phyloP scores from a whole-genome alignment of 192 early-diverging fungal genomes.

The Coemansia sp. region DNA sequence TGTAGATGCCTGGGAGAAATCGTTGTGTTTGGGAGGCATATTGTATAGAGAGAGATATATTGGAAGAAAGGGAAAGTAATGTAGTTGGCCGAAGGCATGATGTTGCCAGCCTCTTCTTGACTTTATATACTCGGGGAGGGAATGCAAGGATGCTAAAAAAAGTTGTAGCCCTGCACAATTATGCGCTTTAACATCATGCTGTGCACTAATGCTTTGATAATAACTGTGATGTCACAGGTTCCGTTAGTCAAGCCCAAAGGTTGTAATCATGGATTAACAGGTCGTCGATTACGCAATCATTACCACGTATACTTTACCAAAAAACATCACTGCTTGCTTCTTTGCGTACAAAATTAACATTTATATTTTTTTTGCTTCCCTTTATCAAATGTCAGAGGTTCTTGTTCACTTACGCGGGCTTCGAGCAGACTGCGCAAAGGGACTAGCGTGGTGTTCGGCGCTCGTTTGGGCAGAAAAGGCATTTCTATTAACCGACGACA shows the following conservation, averaged over 20 bases:
- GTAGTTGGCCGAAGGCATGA: no score
- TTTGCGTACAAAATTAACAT: not conserved
- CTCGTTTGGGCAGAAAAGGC: constrained; percentile 55
- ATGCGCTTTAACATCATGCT: not conserved
- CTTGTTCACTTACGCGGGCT: constrained; percentile 40
- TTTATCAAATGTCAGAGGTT: constrained; percentile 39
- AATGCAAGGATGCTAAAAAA: no score
- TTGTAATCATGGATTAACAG: no score
- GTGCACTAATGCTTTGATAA: no score
- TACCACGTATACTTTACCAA: no score
- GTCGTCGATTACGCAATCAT: not conserved
- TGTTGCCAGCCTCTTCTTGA: no score
- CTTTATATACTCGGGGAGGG: no score
- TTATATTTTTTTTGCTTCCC: not conserved
- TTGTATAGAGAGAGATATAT: not conserved
- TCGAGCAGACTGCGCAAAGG: constrained; percentile 40
- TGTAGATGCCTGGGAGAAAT: not conserved
- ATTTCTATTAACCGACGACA: constrained; percentile 29
- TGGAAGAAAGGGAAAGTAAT: not conserved
- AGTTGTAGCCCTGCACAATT: not conserved
- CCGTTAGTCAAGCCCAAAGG: no score
- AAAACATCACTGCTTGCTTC: not conserved
- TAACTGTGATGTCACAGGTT: not conserved
- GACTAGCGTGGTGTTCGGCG: constrained; percentile 51
- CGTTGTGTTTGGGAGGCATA: not conserved